phyloP scores from a whole-genome alignment of 1,139 yeast species.

The Taphrina flavorubra region DNA sequence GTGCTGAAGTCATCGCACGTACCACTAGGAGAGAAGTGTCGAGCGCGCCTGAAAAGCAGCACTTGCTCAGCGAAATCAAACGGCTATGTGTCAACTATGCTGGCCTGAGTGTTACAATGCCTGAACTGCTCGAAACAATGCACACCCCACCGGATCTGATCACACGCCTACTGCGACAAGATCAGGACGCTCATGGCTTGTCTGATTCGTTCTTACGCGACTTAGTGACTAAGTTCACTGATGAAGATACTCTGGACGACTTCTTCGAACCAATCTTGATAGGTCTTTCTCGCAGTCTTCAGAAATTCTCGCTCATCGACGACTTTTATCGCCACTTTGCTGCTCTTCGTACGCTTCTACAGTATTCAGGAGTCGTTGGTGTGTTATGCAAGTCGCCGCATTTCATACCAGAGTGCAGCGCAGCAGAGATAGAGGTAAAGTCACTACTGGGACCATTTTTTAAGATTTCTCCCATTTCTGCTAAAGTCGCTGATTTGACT shows the following conservation, averaged over 20 bases:
- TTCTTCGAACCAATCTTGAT: conserved; percentile 59
- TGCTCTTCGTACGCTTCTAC: conserved; percentile 21
- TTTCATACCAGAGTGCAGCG: conserved; percentile 52
- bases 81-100: conserved; percentile 70
- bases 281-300: conserved; percentile 46
- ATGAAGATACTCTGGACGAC: conserved; percentile 69
- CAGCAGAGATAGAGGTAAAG: conserved; percentile 63
- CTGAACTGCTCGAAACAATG: conserved; percentile 62
- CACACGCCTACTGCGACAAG: conserved; percentile 43
- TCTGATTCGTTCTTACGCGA: conserved; percentile 63
- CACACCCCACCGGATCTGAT: conserved; percentile 44
- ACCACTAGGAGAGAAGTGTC: conserved; percentile 36
- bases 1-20: conserved; percentile 41
- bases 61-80: conserved; percentile 59
- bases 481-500: conserved; percentile 48
- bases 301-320: conserved; percentile 47
- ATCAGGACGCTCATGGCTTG: conserved; percentile 44
- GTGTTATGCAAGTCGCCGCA: conserved; percentile 48
- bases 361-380: conserved; percentile 58
- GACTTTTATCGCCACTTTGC: conserved; percentile 52
- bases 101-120: conserved; percentile 69
- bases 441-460: conserved; percentile 80
- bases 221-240: conserved; percentile 63
- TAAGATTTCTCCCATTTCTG: conserved; percentile 72
- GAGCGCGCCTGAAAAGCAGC: conserved; percentile 45